phyloP scores from a whole-genome alignment of 306 rosid species.

The Pyrus betulifolia region DNA sequence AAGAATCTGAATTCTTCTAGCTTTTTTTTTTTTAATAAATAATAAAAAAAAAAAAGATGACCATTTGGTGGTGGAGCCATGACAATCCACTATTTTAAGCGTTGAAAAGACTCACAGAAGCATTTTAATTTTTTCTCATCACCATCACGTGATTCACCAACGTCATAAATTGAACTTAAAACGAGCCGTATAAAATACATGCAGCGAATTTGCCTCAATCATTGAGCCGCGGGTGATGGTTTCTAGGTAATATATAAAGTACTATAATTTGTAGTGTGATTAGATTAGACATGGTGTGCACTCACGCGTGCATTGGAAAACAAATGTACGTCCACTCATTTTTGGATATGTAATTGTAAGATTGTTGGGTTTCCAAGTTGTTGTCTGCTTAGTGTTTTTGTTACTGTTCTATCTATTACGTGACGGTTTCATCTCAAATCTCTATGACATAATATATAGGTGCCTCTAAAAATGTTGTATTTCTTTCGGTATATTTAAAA shows the following conservation, averaged over 20 bases:
- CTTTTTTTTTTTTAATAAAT: no score
- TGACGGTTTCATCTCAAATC: background rate
- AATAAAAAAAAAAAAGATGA: no score
- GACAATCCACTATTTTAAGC: no score
- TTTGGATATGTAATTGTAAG: background rate
- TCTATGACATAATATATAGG: background rate
- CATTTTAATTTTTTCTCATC: no score
- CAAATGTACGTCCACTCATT: background rate
- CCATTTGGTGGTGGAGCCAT: no score
- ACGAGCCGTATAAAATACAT: no score
- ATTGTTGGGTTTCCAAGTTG: background rate
- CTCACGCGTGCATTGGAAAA: background rate
- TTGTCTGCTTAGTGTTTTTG: background rate
- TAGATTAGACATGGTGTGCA: background rate
- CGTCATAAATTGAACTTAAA: accelerated
- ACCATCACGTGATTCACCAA: no score
- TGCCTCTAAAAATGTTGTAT: background rate
- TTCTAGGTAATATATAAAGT: background rate
- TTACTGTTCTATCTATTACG: background rate
- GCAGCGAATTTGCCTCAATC: no score
- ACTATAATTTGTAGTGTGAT: background rate
- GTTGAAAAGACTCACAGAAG: no score
- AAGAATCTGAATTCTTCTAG: background rate
- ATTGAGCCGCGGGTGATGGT: no score
- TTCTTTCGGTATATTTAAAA: background rate